Evolutionary conservation across 192 early-diverging fungal species (phyloP), one percentile per base, ranked within the genome.

Genomic region (Entophlyctis luteolus): DNA sequence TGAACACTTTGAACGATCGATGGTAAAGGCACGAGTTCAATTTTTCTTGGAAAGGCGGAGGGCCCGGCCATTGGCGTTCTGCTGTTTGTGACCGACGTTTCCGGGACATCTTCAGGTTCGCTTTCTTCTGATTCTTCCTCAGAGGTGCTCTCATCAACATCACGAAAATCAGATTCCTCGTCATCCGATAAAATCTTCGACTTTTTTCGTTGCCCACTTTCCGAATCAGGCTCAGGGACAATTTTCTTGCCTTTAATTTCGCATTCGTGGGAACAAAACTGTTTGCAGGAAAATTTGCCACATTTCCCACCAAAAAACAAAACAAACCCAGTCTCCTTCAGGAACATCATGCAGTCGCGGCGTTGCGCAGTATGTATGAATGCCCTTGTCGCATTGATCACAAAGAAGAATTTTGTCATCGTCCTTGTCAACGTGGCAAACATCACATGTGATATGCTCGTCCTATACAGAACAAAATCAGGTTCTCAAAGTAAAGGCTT

Each of bases 271-370:
- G 25, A 33, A 34, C 69, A 71, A 52, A 71, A 71, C 67, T 68
- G 22, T 29, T 53, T 53, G 8, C 22, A n/a, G 12, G 16, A 27
- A 23, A 1, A 25, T 14, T 25, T 14, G 28, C 16, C 22, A 1
- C 53, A 23, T 54, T 25, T 2, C 16, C 16, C n/a, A 29, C n/a
- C n/a, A n/a, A n/a, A n/a, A n/a, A n/a, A n/a, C 23, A 48, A 62
- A 27, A 57, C 81, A 78, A 67, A 83, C 85, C 80, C 80, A 88
- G 48, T 85, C 81, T 20, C 75, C 84, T 36, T 85, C 71, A 3
- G 81, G 84, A 31, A 79, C 32, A 22, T 14, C 32, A 14, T 75
- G 55, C 23, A 83, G 55, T 6, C 68, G 71, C 23, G 84, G 84
- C 3, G 53, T 38, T 6, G 67, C 33, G 59, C 84, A 85, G 65